phyloP scores from a whole-genome alignment of 1,284 basidiomycete genomes.

The Austroboletus niveus region DNA sequence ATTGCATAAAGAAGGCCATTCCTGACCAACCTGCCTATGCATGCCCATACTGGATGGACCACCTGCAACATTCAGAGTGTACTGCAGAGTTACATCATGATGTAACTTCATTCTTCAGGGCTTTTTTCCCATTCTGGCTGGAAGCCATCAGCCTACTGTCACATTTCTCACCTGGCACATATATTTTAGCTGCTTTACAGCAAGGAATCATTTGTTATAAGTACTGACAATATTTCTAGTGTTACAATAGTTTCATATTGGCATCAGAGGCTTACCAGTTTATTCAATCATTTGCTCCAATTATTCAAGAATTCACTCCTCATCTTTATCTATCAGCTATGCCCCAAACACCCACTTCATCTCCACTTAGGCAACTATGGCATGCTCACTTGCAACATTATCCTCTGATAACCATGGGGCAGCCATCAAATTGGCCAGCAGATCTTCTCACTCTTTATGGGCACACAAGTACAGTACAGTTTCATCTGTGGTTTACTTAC shows the following conservation, averaged over 20 bases:
- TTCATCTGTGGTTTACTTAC: neutral
- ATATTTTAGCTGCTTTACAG: neutral
- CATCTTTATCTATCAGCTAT: neutral
- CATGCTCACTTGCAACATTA: neutral
- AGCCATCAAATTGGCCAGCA: neutral
- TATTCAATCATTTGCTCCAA: neutral
- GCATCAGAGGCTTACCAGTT: neutral
- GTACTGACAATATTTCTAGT: neutral
- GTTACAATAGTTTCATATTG: neutral
- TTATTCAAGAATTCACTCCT: neutral
- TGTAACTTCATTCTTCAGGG: neutral
- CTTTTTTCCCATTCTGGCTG: neutral
- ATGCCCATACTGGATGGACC: constrained; percentile 3
- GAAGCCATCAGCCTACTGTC: too few relatives aligned
- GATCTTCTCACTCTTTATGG: neutral
- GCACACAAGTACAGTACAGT: neutral
- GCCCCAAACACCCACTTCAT: too few relatives aligned
- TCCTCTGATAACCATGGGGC: neutral
- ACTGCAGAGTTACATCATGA: neutral
- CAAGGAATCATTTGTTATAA: too few relatives aligned
- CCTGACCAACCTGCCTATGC: neutral
- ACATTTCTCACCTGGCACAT: neutral
- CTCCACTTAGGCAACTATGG: neutral
- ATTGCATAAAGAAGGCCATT: neutral
- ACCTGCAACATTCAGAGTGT: neutral